These are phyloP conservation scores for Auriscalpium microsporum DNA, from an alignment of 768 basidiomycete genomes.

Conservation along the genomic window DNA sequence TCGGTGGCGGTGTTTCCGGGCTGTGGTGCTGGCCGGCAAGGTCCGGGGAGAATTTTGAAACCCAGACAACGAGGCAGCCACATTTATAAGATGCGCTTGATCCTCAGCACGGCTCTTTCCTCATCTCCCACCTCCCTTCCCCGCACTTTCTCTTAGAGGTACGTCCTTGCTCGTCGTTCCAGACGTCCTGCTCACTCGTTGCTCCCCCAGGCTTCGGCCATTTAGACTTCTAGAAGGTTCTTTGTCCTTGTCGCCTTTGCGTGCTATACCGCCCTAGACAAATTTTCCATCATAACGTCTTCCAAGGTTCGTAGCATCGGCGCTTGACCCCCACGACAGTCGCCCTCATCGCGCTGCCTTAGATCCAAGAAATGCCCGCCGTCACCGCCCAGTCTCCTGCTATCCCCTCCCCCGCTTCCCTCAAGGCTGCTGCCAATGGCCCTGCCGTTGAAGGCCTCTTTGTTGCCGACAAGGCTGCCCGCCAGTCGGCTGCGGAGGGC, in stretches of 20 bases:
- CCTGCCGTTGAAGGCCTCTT: constrained; percentile 65
- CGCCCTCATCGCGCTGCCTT: constrained; percentile 8
- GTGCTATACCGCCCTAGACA: constrained; percentile 29
- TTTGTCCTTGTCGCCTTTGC: constrained; percentile 51
- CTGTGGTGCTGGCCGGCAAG: not conserved
- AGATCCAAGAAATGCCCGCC: constrained; percentile 74
- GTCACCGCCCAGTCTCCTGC: constrained; percentile 58
- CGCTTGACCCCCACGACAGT: not conserved
- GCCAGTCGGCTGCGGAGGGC: constrained; percentile 59
- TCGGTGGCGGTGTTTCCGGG: not conserved
- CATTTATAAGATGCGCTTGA: constrained; percentile 18
- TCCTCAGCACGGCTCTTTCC: constrained; percentile 24
- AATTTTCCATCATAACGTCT: constrained; percentile 29
- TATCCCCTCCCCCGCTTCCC: constrained; percentile 55
- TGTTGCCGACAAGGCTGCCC: constrained; percentile 75
- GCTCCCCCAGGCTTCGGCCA: constrained; percentile 29
- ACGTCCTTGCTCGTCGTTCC: constrained; percentile 22
- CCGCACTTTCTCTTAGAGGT: constrained; percentile 26
- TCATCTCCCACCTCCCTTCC: constrained; percentile 29
- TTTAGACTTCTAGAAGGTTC: constrained; percentile 55
- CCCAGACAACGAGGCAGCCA: constrained; percentile 8
- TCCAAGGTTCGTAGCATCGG: constrained; percentile 32
- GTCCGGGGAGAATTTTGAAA: constrained; percentile 2
- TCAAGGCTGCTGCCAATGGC: constrained; percentile 49
- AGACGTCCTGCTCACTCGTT: not conserved